Evolutionary conservation across 2,329 filamentous ascomycete genomes (phyloP), one percentile per base, ranked within the genome.

Genomic region (Trichoderma breve): DNA sequence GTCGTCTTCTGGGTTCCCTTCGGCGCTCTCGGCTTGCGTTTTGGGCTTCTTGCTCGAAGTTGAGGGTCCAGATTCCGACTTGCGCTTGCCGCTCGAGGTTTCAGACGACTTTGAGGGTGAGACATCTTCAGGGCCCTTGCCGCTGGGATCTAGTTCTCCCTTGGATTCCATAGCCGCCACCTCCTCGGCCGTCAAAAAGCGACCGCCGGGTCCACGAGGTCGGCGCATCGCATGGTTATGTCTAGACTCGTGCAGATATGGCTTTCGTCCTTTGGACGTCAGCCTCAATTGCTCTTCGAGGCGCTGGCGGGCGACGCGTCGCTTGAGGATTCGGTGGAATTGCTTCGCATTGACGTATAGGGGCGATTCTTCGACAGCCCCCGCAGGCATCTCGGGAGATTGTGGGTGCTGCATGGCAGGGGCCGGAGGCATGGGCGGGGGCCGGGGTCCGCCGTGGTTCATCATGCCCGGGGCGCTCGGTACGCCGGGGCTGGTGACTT

Each of bases 291-390:
- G 93, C 81, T 99, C 96, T 81, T 99, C 96, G 18, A 99, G 86
- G 80, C 93, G 94, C 82, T 98, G 96, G 39, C 96, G 89, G 7
- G 96, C 96, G 74, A 98, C 94, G 72, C 96, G 90, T 72, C 96
- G 89, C 86, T 99, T 98, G 70, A 99, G 83, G 63, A 99, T 99
- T 30, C 96, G 92, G 80, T 99, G 96, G 77, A 99, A 99, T 79
- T 99, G 96, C 81, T 99, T 99, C 6, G 96, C 96, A 78, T 99
- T 99, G 78, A 99, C 96, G 77, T 99, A 99, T 1, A 99, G 85
- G 0, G 96, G 96, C 0, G 95, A 95, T 79, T 99, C 96, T 80
- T 98, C 96, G 4, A 91, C 90, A 15, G 88, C 88, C 15, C 87
- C 86, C 3, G 91, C 85, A 1, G 92, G 88, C 77, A 96, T 89